phyloP scores from a whole-genome alignment of 768 basidiomycete species.

The Suillus placidus region DNA sequence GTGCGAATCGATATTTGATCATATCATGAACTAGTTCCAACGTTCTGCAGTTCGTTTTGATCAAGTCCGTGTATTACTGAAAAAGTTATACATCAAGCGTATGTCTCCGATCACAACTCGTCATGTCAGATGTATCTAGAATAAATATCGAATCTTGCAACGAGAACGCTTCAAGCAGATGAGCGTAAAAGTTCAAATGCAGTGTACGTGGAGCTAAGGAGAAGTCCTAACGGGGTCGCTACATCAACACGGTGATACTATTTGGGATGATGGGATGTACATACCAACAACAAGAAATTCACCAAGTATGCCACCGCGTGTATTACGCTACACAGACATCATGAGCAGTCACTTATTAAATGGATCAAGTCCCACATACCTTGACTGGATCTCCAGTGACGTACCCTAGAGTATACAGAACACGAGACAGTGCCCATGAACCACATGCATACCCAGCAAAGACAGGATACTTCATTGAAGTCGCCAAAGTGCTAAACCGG shows the following conservation, averaged over 20 bases:
- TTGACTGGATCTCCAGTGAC: constrained; percentile 41
- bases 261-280: constrained; percentile 8
- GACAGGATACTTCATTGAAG: constrained; percentile 38
- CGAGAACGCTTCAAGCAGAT: constrained; percentile 8
- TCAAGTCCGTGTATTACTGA: not conserved
- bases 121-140: not conserved
- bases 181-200: constrained; percentile 15
- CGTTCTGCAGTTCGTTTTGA: not conserved
- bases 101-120: not conserved
- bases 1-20: not conserved
- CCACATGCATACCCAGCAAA: constrained; percentile 39
- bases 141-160: not conserved
- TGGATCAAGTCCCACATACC: constrained; percentile 24
- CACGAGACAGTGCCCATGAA: constrained; percentile 39
- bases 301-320: constrained; percentile 19
- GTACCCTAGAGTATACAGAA: constrained; percentile 47
- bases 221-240: constrained; percentile 15
- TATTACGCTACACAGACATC: constrained; percentile 15
- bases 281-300: constrained; percentile 16
- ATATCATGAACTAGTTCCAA: not conserved
- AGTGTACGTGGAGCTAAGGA: constrained; percentile 19
- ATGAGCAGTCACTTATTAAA: not conserved
- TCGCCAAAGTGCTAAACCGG: constrained; percentile 37
- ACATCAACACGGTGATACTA: not conserved
- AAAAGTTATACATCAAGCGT: not conserved